Evolutionary conservation across 441 rosid genomes (phyloP), one percentile per base, ranked within the genome.

Genomic region (Gossypium aridum): DNA sequence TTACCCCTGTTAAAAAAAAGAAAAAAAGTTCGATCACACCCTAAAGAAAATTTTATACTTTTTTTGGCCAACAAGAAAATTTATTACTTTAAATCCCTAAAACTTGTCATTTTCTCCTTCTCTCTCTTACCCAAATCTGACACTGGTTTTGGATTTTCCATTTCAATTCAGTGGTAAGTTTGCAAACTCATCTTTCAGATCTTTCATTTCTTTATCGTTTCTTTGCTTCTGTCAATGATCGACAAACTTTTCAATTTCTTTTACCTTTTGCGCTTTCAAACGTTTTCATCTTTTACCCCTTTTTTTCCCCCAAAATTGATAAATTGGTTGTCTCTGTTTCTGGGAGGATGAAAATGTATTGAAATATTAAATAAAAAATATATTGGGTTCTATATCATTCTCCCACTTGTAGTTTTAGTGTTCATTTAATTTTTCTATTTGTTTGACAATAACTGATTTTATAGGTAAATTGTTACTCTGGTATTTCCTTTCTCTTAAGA

Each of bases 101-200:
- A 34, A 34, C 39, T 34, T 34, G 8, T 6, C 39, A 34, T 34
- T 34, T 34, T 6, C 39, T 34, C 53, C n/a, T 47, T 13, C 53
- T 10, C 53, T 53, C 34, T 69, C 60, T 69, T 16, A 3, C 19
- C 53, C 74, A 54, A 31, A 53, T 56, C 74, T 14, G 51, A 31
- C 53, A 19, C 49, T 37, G 74, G 53, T 9, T 19, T 64, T 61
- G 68, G 25, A 45, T 72, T 72, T 72, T 12, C 75, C 61, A 60
- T 72, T 71, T 71, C 75, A 57, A 57, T 39, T 60, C 57, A 61
- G 17, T 47, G 76, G 76, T 73, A 26, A 73, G 17, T 47, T 73
- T 59, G 2, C 60, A 45, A 70, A 7, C 45, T 0, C 28, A 37
- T 39, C 34, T 39, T 47, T 47, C 47, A 23, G 60, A 61, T 47